Evolutionary conservation across 23 red algal species (phyloP), one percentile per base, ranked within the genome.

Genomic region (Gracilariopsis chorda): DNA sequence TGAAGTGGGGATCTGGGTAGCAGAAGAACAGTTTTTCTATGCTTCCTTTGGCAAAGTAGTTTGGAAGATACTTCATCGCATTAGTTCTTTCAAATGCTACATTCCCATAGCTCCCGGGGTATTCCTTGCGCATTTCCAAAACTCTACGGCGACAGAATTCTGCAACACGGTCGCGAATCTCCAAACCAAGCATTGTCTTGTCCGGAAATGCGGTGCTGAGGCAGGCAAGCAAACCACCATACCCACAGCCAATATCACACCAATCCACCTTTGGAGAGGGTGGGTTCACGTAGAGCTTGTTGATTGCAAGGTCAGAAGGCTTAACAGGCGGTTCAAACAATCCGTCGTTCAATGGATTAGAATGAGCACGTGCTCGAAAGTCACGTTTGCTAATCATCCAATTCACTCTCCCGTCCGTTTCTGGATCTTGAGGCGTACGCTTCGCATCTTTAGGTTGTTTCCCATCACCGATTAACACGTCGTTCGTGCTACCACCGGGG

Each of bases 1-100:
- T 99, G 71, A 96, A 99, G 63, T 99, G 97, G 19, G 97, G 97
- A 57, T 99, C 97, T 19, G 97, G 97, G 81, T 96, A 99, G 58
- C 92, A 92, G 36, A 99, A 96, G 37, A 99, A 90, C 27, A 99
- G 56, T 79, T 93, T 95, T 11, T 94, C 83, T 43, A 99, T 28
- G 16, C 78, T 93, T 11, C 41, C 88, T 46, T 78, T 80, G 2
- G 59, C 45, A 58, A 99, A 90, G 58, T 88, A 93, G 83, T 94
- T 92, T 19, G 86, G 87, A 10, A 99, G 83, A 78, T 78, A 95
- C 60, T 88, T 92, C 93, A 93, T 92, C 7, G 88, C 94, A 64
- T 99, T 99, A 14, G 93, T 95, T 40, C 88, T 69, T n/a, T 96
- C 80, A 87, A 92, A 99, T 3, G 73, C 87, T 12, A 99, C 87